Percentiles rank a stretch among this genome's conserved stretches.
Conservation (phyloP, 2,329 filamentous ascomycete genomes). For the Penicillium concentricum region DNA sequence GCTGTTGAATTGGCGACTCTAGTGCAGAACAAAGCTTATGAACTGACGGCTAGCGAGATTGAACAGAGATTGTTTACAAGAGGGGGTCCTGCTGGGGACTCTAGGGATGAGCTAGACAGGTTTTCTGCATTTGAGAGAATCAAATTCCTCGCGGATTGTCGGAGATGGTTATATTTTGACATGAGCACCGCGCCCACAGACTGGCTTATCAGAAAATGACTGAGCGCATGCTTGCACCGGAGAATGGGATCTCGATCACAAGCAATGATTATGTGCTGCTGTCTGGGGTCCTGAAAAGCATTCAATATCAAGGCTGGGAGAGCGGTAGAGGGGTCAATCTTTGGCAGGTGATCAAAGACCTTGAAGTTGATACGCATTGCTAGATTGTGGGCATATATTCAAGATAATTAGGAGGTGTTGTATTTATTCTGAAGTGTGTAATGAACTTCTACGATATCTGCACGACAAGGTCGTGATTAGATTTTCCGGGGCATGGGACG, state of each 20-base stretch:
- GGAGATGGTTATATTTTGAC: conserved; percentile 3
- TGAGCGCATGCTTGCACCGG: not conserved
- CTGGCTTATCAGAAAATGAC: conserved; percentile 1
- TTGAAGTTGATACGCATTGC: not conserved
- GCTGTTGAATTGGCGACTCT: not conserved
- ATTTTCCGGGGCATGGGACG: not conserved
- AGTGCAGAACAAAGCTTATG: not conserved
- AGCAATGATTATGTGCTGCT: not conserved
- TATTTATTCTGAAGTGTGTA: not conserved
- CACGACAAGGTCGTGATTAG: not conserved
- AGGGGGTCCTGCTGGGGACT: not conserved
- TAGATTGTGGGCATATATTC: not conserved
- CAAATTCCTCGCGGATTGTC: not conserved
- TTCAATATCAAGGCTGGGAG: not conserved
- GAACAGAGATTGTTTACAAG: not conserved
- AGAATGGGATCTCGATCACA: not conserved
- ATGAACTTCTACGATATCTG: not conserved
- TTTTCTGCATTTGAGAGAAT: not conserved
- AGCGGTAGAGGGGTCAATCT: not conserved
- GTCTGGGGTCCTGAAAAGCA: not conserved
- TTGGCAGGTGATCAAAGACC: not conserved
- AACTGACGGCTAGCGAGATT: conserved; percentile 1
- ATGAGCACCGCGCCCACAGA: not conserved
- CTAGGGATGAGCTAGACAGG: not conserved
- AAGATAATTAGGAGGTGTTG: not conserved